Base-by-base conservation (phyloP, 2,329 filamentous ascomycete genomes). In the Pseudopithomyces maydicus region DNA sequence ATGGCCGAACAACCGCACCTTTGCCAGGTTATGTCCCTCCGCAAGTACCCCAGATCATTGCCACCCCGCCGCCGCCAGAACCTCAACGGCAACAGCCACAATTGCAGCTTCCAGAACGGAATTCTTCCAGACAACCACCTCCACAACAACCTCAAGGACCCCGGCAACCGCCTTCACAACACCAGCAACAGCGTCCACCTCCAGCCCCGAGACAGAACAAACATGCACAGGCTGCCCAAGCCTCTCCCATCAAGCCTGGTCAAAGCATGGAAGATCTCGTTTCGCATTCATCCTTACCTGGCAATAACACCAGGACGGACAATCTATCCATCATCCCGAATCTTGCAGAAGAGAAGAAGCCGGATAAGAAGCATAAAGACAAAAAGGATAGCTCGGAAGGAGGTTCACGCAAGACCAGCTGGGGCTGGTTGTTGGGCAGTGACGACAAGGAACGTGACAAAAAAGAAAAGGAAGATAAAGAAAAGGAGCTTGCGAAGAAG, bases 241-340 rank as follows among this genome's bases (percentile, higher is more conserved):
- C 61, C 2, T 74, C 73, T 54, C 66, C 78, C 63, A 76, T 79
- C 77, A 65, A 76, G 58, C 57, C 68, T 20, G 62, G 70, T 65
- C 81, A 84, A 48, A 85, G 82, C 1, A 79, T 89, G 19, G 87
- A 87, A 62, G 89, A 93, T 29, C 83, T 90, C 62, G 81, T 84
- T 10, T 84, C 84, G 29, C 83, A 84, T 57, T 85, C 90, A n/a
- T 81, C 86, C 26, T 77, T 94, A 2, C 88, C 90, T 20, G 89
- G 89, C 12, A 88, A 87, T 49, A 85, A 81, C 55, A 88, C 84
- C 7, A 85, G 90, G 44, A 94, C 91, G 1, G 92, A 95, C 74
- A 87, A 83, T 47, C 79, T 96, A 14, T 92, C 91, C 0, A 89
- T 92, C 64, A 92, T 95, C 50, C 91, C 92, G 0, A 94, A 89